Evolutionary conservation across 768 basidiomycete species (phyloP).

Genomic region (Pulveroboletus sp.): DNA sequence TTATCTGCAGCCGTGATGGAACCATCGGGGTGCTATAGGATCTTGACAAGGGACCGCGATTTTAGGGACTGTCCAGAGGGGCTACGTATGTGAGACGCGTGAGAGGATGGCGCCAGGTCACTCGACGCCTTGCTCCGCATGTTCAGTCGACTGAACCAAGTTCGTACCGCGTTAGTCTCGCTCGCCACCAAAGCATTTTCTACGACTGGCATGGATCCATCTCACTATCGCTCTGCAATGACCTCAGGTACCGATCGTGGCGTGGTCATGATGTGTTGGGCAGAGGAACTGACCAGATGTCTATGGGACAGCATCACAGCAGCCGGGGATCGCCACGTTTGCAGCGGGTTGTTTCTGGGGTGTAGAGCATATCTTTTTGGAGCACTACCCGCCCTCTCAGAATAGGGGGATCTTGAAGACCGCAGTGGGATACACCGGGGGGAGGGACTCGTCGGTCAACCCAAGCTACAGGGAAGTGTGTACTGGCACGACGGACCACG

Average conservation of each 20-base stretch:
- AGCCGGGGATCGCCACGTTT: slow-evolving; percentile 43
- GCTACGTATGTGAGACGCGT: no score
- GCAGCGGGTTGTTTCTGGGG: slow-evolving; percentile 79
- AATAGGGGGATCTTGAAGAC: slow-evolving; percentile 74
- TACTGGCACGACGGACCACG: slow-evolving; percentile 76
- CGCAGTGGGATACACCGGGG: slow-evolving; percentile 77
- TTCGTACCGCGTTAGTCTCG: slow-evolving; percentile 19
- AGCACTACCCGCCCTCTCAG: slow-evolving; percentile 65
- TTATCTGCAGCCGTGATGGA: no score
- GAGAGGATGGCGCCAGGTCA: neutral
- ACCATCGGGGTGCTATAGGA: no score
- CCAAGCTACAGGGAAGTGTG: slow-evolving; percentile 78
- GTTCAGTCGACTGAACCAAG: slow-evolving; percentile 24
- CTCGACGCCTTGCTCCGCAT: slow-evolving; percentile 6
- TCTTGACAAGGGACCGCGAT: no score
- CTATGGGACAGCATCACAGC: slow-evolving; percentile 39
- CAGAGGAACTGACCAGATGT: slow-evolving; percentile 2
- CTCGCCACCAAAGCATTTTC: slow-evolving; percentile 16
- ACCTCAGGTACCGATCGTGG: slow-evolving; percentile 22
- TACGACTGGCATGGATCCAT: slow-evolving; percentile 30
- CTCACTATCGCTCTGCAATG: slow-evolving; percentile 39
- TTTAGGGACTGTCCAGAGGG: no score
- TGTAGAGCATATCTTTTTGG: slow-evolving; percentile 78
- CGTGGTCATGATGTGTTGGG: neutral
- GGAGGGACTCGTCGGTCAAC: slow-evolving; percentile 45